Conservation (phyloP, 371 early-diverging fungal species). For the Cokeromyces recurvatus region DNA sequence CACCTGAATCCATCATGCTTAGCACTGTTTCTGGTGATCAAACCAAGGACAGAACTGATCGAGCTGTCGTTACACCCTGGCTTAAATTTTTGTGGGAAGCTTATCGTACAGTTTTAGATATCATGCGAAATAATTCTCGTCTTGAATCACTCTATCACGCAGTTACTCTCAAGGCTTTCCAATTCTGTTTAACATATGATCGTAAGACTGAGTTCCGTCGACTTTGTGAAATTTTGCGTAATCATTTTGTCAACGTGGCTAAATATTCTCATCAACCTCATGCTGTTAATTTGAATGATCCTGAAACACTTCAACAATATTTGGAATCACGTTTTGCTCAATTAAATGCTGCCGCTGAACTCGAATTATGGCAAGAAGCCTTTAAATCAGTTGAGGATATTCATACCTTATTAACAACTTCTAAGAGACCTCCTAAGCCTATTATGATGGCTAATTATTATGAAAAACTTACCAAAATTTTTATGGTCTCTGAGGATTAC, state of each 20-base stretch:
- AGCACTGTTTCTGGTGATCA: constrained; percentile 93
- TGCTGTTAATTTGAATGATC: constrained; percentile 90
- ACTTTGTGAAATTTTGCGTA: constrained; percentile 93
- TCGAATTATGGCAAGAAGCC: constrained; percentile 98
- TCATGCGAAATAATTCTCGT: constrained; percentile 92
- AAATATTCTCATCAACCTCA: constrained; percentile 93
- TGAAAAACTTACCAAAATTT: constrained; percentile 93
- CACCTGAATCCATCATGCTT: constrained; percentile 93
- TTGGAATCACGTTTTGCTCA: constrained; percentile 94
- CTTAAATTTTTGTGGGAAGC: constrained; percentile 98
- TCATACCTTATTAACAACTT: constrained; percentile 85
- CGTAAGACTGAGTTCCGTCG: constrained; percentile 98
- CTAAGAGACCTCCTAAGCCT: constrained; percentile 90
- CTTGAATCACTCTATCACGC: constrained; percentile 93
- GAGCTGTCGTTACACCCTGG: constrained; percentile 97
- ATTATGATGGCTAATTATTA: constrained; percentile 96
- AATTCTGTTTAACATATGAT: constrained; percentile 90
- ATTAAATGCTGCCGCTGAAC: constrained; percentile 89
- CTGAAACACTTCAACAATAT: constrained; percentile 94
- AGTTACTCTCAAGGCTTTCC: constrained; percentile 88
- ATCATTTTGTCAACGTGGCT: constrained; percentile 85
- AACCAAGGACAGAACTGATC: constrained; percentile 92
- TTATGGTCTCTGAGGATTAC: constrained; percentile 94
- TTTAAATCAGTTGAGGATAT: constrained; percentile 97
- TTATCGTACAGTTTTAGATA: constrained; percentile 94